phyloP scores from a whole-genome alignment of 2,329 filamentous ascomycete species.

The Ophiostoma himal-ulmi region DNA sequence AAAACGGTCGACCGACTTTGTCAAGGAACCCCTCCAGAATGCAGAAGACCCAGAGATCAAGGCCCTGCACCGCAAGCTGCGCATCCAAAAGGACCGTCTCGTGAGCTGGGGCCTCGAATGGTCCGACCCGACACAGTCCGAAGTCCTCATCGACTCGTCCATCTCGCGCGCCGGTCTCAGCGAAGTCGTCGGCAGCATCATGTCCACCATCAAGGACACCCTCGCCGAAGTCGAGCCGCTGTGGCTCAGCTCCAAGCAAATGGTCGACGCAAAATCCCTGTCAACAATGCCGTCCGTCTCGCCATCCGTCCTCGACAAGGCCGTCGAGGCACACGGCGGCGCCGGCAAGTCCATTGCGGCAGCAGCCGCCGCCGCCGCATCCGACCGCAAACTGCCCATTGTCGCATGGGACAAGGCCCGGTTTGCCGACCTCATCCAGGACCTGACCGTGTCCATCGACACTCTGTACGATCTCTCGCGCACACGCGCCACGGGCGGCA shows the following conservation, averaged over 20 bases:
- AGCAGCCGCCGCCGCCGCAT: not conserved
- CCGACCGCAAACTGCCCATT: conserved; percentile 43
- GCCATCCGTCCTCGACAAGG: conserved; percentile 11
- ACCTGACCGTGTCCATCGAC: conserved; percentile 72
- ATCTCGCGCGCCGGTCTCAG: conserved; percentile 68
- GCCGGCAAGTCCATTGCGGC: conserved; percentile 6
- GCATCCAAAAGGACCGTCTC: conserved; percentile 73
- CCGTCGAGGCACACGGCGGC: conserved; percentile 10
- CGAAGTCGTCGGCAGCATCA: conserved; percentile 70
- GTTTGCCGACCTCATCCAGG: conserved; percentile 68
- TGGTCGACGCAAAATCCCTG: conserved; percentile 27
- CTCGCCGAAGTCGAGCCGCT: conserved; percentile 69
- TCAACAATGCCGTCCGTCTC: conserved; percentile 1
- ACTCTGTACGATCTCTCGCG: conserved; percentile 71
- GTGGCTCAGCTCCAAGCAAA: conserved; percentile 55
- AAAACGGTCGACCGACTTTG: conserved; percentile 69
- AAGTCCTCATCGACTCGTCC: conserved; percentile 63
- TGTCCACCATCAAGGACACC: conserved; percentile 75
- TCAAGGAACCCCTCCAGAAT: conserved; percentile 58
- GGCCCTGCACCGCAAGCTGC: conserved; percentile 66
- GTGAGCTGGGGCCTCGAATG: conserved; percentile 77
- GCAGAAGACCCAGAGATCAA: conserved; percentile 64
- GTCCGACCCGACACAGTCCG: conserved; percentile 61
- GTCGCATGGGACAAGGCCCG: conserved; percentile 64
- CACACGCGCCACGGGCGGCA: conserved; percentile 43